Percentiles rank a stretch among this genome's conserved stretches.
phyloP scores from a whole-genome alignment of 768 basidiomycete species.

The Boletus sp. region DNA sequence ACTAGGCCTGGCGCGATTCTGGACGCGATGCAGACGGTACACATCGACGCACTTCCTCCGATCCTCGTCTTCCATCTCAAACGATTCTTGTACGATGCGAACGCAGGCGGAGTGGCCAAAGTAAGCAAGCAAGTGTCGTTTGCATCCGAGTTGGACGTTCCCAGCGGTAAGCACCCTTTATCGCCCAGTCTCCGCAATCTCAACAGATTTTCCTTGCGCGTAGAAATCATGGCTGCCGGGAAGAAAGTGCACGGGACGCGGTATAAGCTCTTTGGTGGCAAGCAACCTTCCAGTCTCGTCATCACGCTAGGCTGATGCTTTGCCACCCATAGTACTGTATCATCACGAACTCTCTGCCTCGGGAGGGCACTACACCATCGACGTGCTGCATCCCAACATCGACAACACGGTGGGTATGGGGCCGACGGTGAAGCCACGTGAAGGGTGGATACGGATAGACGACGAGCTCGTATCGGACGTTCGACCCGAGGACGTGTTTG shows the following conservation, averaged over 20 bases:
- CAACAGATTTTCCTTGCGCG: background rate
- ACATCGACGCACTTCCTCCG: slow-evolving; percentile 81
- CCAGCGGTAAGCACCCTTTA: slow-evolving; percentile 50
- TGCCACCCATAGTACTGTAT: slow-evolving; percentile 68
- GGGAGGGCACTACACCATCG: slow-evolving; percentile 94
- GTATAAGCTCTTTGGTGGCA: slow-evolving; percentile 86
- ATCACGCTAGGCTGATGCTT: background rate
- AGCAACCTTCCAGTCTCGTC: slow-evolving; percentile 15
- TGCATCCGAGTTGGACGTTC: slow-evolving; percentile 74
- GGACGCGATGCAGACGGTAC: too few relatives aligned
- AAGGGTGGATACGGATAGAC: slow-evolving; percentile 91
- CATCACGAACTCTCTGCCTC: slow-evolving; percentile 91
- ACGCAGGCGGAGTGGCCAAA: slow-evolving; percentile 78
- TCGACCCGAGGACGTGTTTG: slow-evolving; percentile 68
- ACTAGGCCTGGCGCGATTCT: too few relatives aligned
- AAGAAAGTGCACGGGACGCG: slow-evolving; percentile 47
- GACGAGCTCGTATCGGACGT: slow-evolving; percentile 86
- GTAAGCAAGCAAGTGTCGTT: slow-evolving; percentile 80
- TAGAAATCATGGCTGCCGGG: slow-evolving; percentile 62
- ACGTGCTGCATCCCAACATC: slow-evolving; percentile 76
- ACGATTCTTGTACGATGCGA: slow-evolving; percentile 83
- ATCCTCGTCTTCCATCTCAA: slow-evolving; percentile 89
- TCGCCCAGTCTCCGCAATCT: background rate
- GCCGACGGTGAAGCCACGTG: slow-evolving; percentile 37
- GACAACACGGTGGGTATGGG: slow-evolving; percentile 38